Evolutionary conservation across 257 asterid species (phyloP), one percentile per base, ranked within the genome.

Genomic region (Solanum neorickii): DNA sequence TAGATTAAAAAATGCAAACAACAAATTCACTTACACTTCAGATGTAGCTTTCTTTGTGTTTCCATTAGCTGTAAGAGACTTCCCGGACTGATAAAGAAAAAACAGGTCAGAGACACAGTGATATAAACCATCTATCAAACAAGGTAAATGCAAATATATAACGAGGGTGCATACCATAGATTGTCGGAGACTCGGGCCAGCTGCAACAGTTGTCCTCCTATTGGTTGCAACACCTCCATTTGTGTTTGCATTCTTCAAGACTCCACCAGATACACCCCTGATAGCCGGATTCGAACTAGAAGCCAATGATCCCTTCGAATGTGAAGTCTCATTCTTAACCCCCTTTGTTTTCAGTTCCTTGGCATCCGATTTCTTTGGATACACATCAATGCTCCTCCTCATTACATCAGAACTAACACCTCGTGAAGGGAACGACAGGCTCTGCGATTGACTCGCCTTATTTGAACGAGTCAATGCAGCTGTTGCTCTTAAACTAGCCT

Each of bases 311-410:
- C 91, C 92, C 46, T 91, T 93, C 1, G 49, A 8, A 70, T 15
- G n/a, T 70, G 77, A 31, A 69, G 91, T 84, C 84, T 90, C 94
- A 42, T 87, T 87, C 82, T 86, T 93, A 6, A 91, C 89, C 69
- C 89, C 93, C 80, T 87, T 91, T 27, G 86, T 87, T 83, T 65
- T 92, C 85, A 75, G 20, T n/a, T 88, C 90, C 73, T 69, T 92
- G n/a, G 91, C 88, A 31, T 93, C 91, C 16, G 91, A 85, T 84
- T 92, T 92, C 49, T 62, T 76, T 4, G 96, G 93, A 87, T 87
- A 85, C 66, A 86, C 89, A 86, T 95, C 96, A 23, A 89, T 86
- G 89, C 98, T 73, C 87, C 92, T 88, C 83, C 88, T 93, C 93
- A 89, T 92, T 11, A 93, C 88, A 88, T 96, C 95, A 3, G 93